Evolutionary conservation across 2,329 filamentous ascomycete species (phyloP).

Genomic region (Zymoseptoria tritici): DNA sequence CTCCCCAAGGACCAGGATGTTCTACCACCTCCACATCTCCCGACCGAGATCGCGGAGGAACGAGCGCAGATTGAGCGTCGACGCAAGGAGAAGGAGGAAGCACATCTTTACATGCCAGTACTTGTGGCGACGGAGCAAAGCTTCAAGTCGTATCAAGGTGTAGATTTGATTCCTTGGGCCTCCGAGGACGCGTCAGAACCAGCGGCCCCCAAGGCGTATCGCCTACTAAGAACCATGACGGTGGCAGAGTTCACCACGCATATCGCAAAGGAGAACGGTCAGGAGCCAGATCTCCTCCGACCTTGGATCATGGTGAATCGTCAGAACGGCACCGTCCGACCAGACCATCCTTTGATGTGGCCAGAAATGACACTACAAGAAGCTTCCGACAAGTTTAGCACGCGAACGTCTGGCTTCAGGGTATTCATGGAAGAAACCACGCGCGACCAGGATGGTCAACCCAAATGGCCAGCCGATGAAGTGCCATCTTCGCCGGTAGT

Average conservation of each 20-base stretch:
- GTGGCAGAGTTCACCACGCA: conserved; percentile 65
- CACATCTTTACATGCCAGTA: conserved; percentile 82
- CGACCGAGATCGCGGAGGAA: conserved; percentile 73
- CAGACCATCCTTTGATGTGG: conserved; percentile 79
- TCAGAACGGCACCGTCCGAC: conserved; percentile 91
- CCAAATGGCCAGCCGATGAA: conserved; percentile 61
- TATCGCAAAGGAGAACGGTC: conserved; percentile 61
- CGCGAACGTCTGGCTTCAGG: conserved; percentile 59
- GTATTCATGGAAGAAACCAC: conserved; percentile 80
- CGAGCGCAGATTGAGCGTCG: conserved; percentile 65
- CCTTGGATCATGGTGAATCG: conserved; percentile 98
- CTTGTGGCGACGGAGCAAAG: conserved; percentile 75
- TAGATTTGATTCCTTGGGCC: conserved; percentile 63
- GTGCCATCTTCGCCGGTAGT: conserved; percentile 38
- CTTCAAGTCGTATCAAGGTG: conserved; percentile 73
- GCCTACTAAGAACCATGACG: conserved; percentile 65
- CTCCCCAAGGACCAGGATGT: conserved; percentile 67
- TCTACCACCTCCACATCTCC: conserved; percentile 75
- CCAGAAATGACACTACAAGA: conserved; percentile 61
- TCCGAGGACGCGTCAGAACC: conserved; percentile 53
- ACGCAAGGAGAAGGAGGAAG: conserved; percentile 84
- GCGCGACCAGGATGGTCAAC: conserved; percentile 60
- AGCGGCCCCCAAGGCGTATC: conserved; percentile 64
- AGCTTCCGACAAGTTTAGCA: conserved; percentile 60
- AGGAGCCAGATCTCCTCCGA: conserved; percentile 64